Percentiles rank a stretch among this genome's conserved stretches.
These are phyloP conservation scores for Drosera capensis DNA, from an alignment of 148 eudicot species.

Conservation along the genomic window DNA sequence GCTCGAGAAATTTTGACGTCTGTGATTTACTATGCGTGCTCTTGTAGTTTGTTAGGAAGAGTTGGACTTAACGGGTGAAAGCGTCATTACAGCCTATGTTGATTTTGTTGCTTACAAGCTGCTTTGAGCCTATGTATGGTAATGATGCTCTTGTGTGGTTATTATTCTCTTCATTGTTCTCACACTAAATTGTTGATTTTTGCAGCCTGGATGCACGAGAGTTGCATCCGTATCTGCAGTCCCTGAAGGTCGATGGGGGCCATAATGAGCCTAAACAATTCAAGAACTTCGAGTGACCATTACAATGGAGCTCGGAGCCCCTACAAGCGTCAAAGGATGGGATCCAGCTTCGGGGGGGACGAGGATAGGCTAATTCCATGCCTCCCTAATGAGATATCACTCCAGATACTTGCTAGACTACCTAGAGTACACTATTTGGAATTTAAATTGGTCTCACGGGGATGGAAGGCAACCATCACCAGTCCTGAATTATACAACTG, in stretches of 20 bases:
- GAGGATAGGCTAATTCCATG: slow-evolving; percentile 56
- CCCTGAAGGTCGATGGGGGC: slow-evolving; percentile 9
- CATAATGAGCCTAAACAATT: slow-evolving; percentile 31
- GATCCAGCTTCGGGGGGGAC: slow-evolving; percentile 41
- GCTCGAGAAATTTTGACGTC: no score
- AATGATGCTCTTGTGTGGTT: no score
- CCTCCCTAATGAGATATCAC: slow-evolving; percentile 87
- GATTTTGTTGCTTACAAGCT: no score
- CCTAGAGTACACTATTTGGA: slow-evolving; percentile 50
- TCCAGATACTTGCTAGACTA: slow-evolving; percentile 79
- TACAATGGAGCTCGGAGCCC: not conserved
- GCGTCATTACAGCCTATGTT: no score
- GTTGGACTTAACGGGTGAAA: no score
- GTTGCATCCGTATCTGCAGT: not conserved
- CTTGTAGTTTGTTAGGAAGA: no score
- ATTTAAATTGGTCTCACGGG: slow-evolving; percentile 53
- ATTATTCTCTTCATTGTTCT: no score
- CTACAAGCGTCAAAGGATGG: slow-evolving; percentile 56
- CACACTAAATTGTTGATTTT: not conserved
- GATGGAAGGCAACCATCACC: slow-evolving; percentile 61
- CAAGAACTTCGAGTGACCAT: slow-evolving; percentile 3
- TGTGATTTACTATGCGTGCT: no score
- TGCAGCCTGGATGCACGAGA: not conserved
- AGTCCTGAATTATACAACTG: slow-evolving; percentile 52
- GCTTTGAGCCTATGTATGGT: no score